Percentiles rank a stretch among this genome's conserved stretches.
These are phyloP conservation scores for Zygoascus bituminiphila DNA, from an alignment of 805 yeast genomes.

Conservation along the genomic window DNA sequence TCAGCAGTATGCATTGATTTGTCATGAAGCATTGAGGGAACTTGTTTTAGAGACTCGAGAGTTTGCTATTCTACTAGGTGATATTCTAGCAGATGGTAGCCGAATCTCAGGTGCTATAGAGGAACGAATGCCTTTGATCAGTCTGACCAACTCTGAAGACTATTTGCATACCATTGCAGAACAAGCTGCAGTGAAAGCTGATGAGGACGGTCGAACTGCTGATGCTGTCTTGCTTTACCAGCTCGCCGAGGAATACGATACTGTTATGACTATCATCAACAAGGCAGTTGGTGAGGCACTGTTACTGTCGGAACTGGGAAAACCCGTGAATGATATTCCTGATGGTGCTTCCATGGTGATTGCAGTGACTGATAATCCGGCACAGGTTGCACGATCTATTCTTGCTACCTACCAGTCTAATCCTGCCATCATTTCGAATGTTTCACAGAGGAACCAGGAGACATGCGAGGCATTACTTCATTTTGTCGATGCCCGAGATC, in stretches of 20 bases:
- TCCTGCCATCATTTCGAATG: conserved; percentile 48
- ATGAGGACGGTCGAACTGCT: conserved; percentile 80
- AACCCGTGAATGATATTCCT: conserved; percentile 35
- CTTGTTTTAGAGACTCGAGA: conserved; percentile 81
- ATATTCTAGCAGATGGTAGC: conserved; percentile 64
- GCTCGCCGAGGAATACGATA: conserved; percentile 77
- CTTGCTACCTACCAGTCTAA: conserved; percentile 41
- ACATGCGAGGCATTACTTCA: conserved; percentile 58
- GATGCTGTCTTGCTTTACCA: conserved; percentile 84
- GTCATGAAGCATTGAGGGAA: conserved; percentile 76
- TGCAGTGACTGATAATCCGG: conserved; percentile 30
- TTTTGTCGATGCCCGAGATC: conserved; percentile 58
- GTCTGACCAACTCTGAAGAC: conserved; percentile 47
- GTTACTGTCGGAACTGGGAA: conserved; percentile 59
- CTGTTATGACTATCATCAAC: conserved; percentile 68
- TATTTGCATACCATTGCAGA: conserved; percentile 69
- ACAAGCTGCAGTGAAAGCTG: conserved; percentile 77
- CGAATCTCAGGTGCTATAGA: conserved; percentile 80
- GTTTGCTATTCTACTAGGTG: conserved; percentile 76
- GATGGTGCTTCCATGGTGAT: conserved; percentile 26
- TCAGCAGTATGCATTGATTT: conserved; percentile 43
- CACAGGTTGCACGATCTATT: conserved; percentile 32
- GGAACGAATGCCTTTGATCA: conserved; percentile 58
- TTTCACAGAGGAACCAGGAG: conserved; percentile 48
- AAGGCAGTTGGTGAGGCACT: conserved; percentile 70